Conservation (phyloP, 148 eudicot species). For the Talinum fruticosum region DNA sequence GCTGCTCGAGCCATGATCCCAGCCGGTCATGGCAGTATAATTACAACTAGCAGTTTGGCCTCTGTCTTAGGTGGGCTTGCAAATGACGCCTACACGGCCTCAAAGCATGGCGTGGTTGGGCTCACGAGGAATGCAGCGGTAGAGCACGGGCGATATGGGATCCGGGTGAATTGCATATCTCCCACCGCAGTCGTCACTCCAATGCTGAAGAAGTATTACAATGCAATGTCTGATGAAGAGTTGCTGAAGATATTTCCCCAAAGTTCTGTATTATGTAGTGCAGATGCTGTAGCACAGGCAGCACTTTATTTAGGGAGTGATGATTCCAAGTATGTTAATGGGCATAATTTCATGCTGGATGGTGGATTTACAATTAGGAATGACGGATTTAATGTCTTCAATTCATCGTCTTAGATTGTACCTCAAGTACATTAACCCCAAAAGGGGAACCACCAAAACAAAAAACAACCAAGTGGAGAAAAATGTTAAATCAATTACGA, state of each 20-base stretch:
- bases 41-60: slow-evolving; percentile 37
- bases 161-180: slow-evolving; percentile 35
- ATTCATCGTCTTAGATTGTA: too few relatives aligned
- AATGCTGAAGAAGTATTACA: neutral
- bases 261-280: neutral
- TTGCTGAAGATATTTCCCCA: too few relatives aligned
- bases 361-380: neutral
- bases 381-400: too few relatives aligned
- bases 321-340: slow-evolving; percentile 7
- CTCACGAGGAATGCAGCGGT: slow-evolving; percentile 24
- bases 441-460: too few relatives aligned
- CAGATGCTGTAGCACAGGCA: neutral
- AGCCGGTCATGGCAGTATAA: slow-evolving; percentile 38
- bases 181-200: slow-evolving; percentile 21
- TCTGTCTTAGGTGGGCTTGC: slow-evolving; percentile 26
- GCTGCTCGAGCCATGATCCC: slow-evolving; percentile 63
- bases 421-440: too few relatives aligned
- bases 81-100: slow-evolving; percentile 18
- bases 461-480: too few relatives aligned
- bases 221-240: neutral
- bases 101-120: slow-evolving; percentile 36
- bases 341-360: slow-evolving; percentile 4
- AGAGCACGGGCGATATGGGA: slow-evolving; percentile 34
- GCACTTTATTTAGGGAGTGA: neutral
- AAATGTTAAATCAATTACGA: too few relatives aligned